Base-by-base conservation (phyloP, 495 filamentous ascomycete genomes). In the Xylona heveae region DNA sequence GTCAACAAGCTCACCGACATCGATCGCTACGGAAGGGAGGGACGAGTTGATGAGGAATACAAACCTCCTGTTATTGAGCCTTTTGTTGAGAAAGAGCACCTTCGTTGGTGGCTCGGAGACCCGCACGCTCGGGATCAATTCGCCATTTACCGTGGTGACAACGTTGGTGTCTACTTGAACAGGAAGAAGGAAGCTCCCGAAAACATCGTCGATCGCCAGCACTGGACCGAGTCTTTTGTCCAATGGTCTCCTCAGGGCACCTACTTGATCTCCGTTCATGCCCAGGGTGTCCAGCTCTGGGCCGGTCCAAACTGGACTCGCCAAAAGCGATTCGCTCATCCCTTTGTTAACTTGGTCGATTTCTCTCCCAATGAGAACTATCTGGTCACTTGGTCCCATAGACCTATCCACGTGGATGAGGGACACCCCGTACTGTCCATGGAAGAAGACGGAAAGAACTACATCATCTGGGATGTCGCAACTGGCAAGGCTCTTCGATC, bases 1-100 rank as follows among this genome's bases (percentile, higher is more conserved):
- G 83, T 95, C 46, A 97, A 97, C 68, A 97, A 97, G 56, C 60
- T 97, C 47, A 92, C 85, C 45, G 88, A 97, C 53, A 79, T 97
- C 43, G 88, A 95, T 42, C 75, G 85, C 37, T 97, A 83, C 54
- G 88, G 88, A 18, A 68, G 82, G 10, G 85, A 94, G 57, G 88
- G 90, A 39, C 71, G 81, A 20, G 67, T 97, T 44, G 73, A 90
- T 33, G 88, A 97, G 44, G 72, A 81, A 39, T 94, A 92, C 51
- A 64, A 66, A 18, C 61, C 75, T 5, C 85, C 88, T 21, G 43
- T 63, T 36, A 65, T 85, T 35, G 75, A 84, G 36, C 61, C 67
- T 1, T 95, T 93, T 55, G 57, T 65, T 42, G 74, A 92, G 55
- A 81, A 82, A 63, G 84, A 94, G 54, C 90, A 97, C 53, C 63